These are phyloP conservation scores for Pulveroboletus sp. DNA, from an alignment of 768 basidiomycete species.

Conservation along the genomic window DNA sequence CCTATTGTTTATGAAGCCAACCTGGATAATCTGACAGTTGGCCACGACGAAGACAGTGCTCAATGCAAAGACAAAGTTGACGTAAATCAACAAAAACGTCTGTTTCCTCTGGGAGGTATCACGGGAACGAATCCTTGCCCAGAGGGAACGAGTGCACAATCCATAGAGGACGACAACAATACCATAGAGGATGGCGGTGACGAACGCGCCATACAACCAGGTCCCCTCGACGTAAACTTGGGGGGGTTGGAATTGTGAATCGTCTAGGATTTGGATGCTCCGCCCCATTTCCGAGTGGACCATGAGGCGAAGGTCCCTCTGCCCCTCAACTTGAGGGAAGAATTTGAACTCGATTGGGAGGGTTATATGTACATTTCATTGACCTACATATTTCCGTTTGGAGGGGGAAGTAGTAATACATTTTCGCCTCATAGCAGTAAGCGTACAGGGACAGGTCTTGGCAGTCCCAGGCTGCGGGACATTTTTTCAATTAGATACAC, in stretches of 20 bases:
- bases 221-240: conserved; percentile 25
- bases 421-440: too few species aligned
- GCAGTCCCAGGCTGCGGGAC: too few species aligned
- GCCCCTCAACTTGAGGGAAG: not conserved
- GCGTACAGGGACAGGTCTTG: too few species aligned
- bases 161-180: conserved; percentile 23
- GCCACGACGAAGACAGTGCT: conserved; percentile 26
- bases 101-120: conserved; percentile 14
- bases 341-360: too few species aligned
- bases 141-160: conserved; percentile 29
- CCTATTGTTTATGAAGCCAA: conserved; percentile 30
- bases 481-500: too few species aligned
- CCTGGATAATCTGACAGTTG: conserved; percentile 25
- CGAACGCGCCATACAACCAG: conserved; percentile 30
- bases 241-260: conserved; percentile 9
- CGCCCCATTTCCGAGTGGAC: conserved; percentile 21
- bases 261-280: conserved; percentile 1
- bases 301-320: not conserved
- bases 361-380: too few species aligned
- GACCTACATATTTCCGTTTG: too few species aligned
- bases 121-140: conserved; percentile 16
- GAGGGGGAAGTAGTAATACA: too few species aligned
- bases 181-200: conserved; percentile 27
- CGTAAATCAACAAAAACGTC: conserved; percentile 28
- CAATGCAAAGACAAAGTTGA: conserved; percentile 26